These are phyloP conservation scores for Pulveroboletus ravenelii DNA, from an alignment of 768 basidiomycete species.

Conservation along the genomic window DNA sequence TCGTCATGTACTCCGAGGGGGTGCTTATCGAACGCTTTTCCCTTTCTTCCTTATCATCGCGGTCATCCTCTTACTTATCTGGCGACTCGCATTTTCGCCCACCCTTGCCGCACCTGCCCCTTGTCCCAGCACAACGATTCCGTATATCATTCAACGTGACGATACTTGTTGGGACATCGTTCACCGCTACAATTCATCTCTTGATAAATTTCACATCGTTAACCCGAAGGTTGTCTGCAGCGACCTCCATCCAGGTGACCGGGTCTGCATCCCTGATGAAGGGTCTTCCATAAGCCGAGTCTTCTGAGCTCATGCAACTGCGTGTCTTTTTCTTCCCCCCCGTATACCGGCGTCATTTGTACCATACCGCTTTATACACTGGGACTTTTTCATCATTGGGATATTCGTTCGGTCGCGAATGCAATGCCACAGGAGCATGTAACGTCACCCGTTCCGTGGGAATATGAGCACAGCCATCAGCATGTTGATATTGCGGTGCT, in stretches of 20 bases:
- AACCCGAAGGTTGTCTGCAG: slow-evolving; percentile 54
- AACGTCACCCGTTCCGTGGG: slow-evolving; percentile 4
- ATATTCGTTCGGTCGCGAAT: background rate
- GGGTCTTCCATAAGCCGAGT: slow-evolving; percentile 31
- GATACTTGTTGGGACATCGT: slow-evolving; percentile 67
- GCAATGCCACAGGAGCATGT: background rate
- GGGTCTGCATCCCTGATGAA: slow-evolving; percentile 53
- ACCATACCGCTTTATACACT: slow-evolving; percentile 9
- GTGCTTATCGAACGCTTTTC: slow-evolving; percentile 56
- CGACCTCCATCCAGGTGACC: slow-evolving; percentile 54
- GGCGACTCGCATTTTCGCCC: slow-evolving; percentile 49
- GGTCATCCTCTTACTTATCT: slow-evolving; percentile 57
- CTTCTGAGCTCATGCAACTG: slow-evolving; percentile 13
- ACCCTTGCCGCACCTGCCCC: slow-evolving; percentile 25
- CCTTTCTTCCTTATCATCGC: slow-evolving; percentile 71
- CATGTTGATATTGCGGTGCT: slow-evolving; percentile 21
- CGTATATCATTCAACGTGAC: slow-evolving; percentile 51
- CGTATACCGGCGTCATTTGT: slow-evolving; percentile 18
- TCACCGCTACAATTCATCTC: slow-evolving; percentile 40
- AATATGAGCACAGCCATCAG: slow-evolving; percentile 20
- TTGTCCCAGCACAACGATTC: slow-evolving; percentile 34
- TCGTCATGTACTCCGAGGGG: slow-evolving; percentile 32
- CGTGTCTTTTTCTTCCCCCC: background rate
- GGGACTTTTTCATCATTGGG: slow-evolving; percentile 2
- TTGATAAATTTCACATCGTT: slow-evolving; percentile 48